Percentiles rank a stretch among this genome's conserved stretches.
Evolutionary conservation across 805 yeast genomes (phyloP).

Genomic region (Teunomyces barrocoloradensis): DNA sequence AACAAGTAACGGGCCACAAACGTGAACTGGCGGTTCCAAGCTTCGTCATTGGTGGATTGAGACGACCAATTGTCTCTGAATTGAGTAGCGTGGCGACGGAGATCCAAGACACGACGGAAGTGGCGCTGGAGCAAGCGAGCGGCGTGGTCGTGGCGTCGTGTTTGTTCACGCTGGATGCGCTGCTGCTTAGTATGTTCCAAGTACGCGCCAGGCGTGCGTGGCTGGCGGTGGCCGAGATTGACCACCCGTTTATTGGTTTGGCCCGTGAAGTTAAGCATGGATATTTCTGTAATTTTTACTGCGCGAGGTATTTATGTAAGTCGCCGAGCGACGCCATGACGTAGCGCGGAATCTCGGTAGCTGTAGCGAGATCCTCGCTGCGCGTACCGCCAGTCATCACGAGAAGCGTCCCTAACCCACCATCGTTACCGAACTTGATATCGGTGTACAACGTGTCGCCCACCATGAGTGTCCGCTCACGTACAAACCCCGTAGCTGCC

Average conservation of each 20-base stretch:
- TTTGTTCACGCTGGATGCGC: conserved; percentile 61
- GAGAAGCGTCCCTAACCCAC: conserved; percentile 32
- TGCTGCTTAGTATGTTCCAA: conserved; percentile 66
- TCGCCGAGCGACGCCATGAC: conserved; percentile 33
- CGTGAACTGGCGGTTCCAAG: not conserved
- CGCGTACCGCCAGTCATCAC: conserved; percentile 39
- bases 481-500: conserved; percentile 24
- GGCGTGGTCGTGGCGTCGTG: conserved; percentile 48
- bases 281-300: no score
- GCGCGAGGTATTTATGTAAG: conserved; percentile 2
- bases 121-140: conserved; percentile 50
- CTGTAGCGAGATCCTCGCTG: conserved; percentile 20
- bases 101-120: conserved; percentile 40
- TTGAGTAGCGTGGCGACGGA: conserved; percentile 19
- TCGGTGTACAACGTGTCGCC: conserved; percentile 44
- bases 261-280: conserved; percentile 63
- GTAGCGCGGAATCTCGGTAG: conserved; percentile 22
- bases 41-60: no score
- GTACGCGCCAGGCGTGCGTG: conserved; percentile 37
- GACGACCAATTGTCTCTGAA: conserved; percentile 2
- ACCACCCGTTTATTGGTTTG: conserved; percentile 58
- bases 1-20: not conserved
- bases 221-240: conserved; percentile 54
- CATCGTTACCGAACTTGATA: conserved; percentile 43
- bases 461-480: conserved; percentile 32